Conservation (phyloP, 192 early-diverging fungal genomes). For the Oehlia diaphana region DNA sequence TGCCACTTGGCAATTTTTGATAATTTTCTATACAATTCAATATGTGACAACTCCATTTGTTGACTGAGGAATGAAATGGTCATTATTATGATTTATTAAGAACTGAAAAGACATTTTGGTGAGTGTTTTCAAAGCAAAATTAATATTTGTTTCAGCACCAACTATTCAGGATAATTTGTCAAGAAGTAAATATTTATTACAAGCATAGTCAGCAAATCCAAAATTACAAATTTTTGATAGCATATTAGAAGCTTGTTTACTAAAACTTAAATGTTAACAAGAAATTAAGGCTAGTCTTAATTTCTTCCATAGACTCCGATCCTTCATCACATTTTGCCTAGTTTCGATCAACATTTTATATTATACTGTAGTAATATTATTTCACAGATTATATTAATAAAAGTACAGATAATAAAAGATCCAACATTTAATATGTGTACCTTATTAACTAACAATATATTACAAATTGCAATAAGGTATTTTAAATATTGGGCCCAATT, state of each 20-base stretch:
- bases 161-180: too few species aligned
- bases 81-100: too few species aligned
- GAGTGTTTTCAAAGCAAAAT: too few species aligned
- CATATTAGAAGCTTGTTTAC: slow-evolving; percentile 41
- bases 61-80: too few species aligned
- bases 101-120: too few species aligned
- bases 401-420: slow-evolving; percentile 26
- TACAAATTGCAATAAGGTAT: too few species aligned
- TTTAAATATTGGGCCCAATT: background rate
- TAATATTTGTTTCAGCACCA: too few species aligned
- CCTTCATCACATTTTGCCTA: slow-evolving; percentile 44
- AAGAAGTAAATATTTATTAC: background rate
- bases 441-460: too few species aligned
- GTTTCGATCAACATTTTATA: slow-evolving; percentile 58
- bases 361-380: slow-evolving; percentile 48
- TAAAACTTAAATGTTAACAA: slow-evolving; percentile 36
- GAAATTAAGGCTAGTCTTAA: slow-evolving; percentile 23
- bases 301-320: background rate
- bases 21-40: too few species aligned
- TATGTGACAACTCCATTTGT: too few species aligned
- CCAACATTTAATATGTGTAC: slow-evolving; percentile 42
- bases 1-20: too few species aligned
- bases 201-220: slow-evolving; percentile 39
- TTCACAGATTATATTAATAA: slow-evolving; percentile 51
- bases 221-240: slow-evolving; percentile 42